Conservation (phyloP, 768 basidiomycete genomes). For the Russula sp. region DNA sequence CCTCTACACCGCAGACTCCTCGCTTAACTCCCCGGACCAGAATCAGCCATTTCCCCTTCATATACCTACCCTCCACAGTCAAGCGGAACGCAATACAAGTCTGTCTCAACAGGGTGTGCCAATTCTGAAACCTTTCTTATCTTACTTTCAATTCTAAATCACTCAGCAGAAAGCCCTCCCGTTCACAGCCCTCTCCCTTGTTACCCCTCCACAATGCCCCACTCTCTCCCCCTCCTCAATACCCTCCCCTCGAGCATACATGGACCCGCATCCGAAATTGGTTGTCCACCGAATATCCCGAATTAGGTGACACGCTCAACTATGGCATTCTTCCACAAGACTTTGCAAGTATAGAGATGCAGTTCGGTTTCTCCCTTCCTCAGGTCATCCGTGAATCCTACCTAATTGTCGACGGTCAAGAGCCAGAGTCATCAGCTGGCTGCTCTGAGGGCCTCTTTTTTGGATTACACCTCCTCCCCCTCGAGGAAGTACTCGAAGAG, state of each 20-base stretch:
- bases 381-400: conserved; percentile 89
- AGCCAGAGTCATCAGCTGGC: conserved; percentile 82
- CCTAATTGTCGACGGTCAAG: conserved; percentile 86
- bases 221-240: conserved; percentile 43
- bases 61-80: conserved; percentile 81
- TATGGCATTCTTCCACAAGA: conserved; percentile 81
- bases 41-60: conserved; percentile 46
- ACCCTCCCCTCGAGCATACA: conserved; percentile 77
- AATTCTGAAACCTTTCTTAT: conserved; percentile 8
- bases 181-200: conserved; percentile 50
- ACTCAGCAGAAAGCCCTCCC: conserved; percentile 41
- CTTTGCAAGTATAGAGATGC: conserved; percentile 76
- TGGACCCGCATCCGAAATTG: conserved; percentile 84
- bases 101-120: conserved; percentile 54
- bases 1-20: conserved; percentile 54
- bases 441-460: conserved; percentile 92
- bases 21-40: conserved; percentile 48
- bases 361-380: conserved; percentile 83
- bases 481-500: conserved; percentile 92
- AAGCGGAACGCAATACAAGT: conserved; percentile 52
- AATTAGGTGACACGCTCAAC: conserved; percentile 93
- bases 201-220: conserved; percentile 66
- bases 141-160: conserved; percentile 16
- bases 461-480: conserved; percentile 86
- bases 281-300: conserved; percentile 84